Base-by-base conservation (phyloP, 164 flowering plant species). In the Macadamia tetraphylla region DNA sequence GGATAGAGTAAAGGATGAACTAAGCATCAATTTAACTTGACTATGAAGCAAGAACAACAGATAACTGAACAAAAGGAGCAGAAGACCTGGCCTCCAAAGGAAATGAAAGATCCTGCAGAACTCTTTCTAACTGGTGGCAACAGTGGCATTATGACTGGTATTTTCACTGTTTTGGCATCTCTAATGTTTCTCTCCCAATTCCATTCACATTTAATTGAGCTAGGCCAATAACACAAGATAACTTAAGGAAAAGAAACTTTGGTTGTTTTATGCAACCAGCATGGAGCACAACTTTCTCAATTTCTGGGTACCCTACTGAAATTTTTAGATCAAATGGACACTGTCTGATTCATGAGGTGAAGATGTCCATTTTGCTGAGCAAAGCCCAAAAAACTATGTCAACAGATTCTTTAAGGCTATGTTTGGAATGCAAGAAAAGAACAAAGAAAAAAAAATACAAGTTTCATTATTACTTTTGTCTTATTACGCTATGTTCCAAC, bases 111-210 rank as follows among this genome's bases (percentile, higher is more conserved):
- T 46, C 76, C 12, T 67, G 65, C 40, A 63, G 56, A 67, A 68
- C 76, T 18, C 55, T 60, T 66, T 74, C 81, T 42, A 71, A 78
- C 30, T 75, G 89, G 46, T 95, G 99, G 98, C 98, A 95, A 82
- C 91, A 92, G 66, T 92, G 98, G 99, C 99, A 95, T 77, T 92
- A 86, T 79, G 98, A 95, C 69, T 92, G 98, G 97, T 53, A 80
- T 88, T 58, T 92, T 95, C 69, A 95, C 99, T 49, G 83, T 95
- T 62, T 71, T 95, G 69, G 86, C 97, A 6, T 71, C 82, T 69
- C 98, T 98, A 29, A 70, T 89, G 80, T 92, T 95, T 76, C 70
- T 81, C 53, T 64, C 60, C 14, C 59, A 88, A 3, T 57, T 63
- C 65, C 31, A 15, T 48, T 31, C 44, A 32, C 75, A 57, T 53